Evolutionary conservation across 139 green algal species (phyloP).

Genomic region (Coelastrella sp.): DNA sequence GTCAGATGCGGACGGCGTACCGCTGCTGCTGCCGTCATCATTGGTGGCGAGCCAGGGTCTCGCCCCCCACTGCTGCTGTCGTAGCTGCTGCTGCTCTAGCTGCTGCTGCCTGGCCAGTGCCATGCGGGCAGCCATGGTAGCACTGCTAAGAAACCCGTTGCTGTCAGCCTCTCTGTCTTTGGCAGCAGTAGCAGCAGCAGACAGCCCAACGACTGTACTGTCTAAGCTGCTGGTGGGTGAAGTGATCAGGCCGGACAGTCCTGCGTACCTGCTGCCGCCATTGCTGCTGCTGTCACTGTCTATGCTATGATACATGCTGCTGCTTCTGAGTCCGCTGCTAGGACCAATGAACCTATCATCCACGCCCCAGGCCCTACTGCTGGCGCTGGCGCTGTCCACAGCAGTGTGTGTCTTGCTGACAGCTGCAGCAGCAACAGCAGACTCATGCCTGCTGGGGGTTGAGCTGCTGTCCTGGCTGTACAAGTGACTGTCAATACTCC

Average conservation of each 20-base stretch:
- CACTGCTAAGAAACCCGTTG: not conserved
- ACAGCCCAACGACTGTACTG: too few relatives aligned
- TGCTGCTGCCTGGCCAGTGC: slow-evolving; percentile 1
- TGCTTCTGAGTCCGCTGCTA: slow-evolving; percentile 15
- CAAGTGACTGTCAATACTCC: not conserved
- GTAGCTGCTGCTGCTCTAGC: slow-evolving; percentile 28
- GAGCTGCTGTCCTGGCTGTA: too few relatives aligned
- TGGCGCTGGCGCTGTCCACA: too few relatives aligned
- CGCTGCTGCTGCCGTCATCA: slow-evolving; percentile 30
- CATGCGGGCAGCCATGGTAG: slow-evolving; percentile 32
- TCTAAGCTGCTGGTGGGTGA: too few relatives aligned
- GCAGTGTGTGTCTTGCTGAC: too few relatives aligned
- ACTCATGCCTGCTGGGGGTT: slow-evolving; percentile 16
- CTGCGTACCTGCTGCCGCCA: not conserved
- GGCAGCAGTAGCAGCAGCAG: not conserved
- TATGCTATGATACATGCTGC: too few relatives aligned
- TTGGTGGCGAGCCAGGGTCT: not conserved
- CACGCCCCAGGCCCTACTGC: too few relatives aligned
- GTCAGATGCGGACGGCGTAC: too few relatives aligned
- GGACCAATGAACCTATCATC: too few relatives aligned
- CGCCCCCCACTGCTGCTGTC: slow-evolving; percentile 19
- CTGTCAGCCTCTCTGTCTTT: not conserved
- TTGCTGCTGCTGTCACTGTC: not conserved
- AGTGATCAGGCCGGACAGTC: not conserved
- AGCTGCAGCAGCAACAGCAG: too few relatives aligned